These are phyloP conservation scores for Calonectria multiphialidica DNA, from an alignment of 2,329 filamentous ascomycete species.

Conservation along the genomic window DNA sequence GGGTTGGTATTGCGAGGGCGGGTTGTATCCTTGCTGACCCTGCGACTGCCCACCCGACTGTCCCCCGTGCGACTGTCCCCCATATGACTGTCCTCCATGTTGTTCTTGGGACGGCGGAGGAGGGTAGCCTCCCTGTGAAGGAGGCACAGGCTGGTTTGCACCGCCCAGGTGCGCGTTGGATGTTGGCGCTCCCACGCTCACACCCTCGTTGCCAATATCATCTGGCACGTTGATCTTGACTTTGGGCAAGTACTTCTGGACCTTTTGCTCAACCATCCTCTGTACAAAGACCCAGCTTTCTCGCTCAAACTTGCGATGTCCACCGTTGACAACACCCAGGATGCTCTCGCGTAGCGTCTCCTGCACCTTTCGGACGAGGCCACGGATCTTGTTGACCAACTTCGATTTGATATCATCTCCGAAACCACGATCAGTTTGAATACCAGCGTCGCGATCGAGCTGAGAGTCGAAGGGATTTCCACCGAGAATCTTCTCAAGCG, in stretches of 20 bases:
- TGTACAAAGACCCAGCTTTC: slow-evolving; percentile 61
- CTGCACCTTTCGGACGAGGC: slow-evolving; percentile 58
- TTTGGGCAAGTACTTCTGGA: slow-evolving; percentile 59
- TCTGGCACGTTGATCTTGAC: slow-evolving; percentile 60
- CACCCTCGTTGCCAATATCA: slow-evolving; percentile 61
- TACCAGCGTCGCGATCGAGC: slow-evolving; percentile 51
- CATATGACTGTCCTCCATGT: background rate
- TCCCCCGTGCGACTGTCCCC: background rate
- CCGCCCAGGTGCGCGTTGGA: slow-evolving; percentile 47
- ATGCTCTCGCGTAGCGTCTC: slow-evolving; percentile 59
- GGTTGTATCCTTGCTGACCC: slow-evolving; percentile 42
- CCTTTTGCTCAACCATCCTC: slow-evolving; percentile 58
- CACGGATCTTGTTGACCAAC: slow-evolving; percentile 58
- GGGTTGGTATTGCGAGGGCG: slow-evolving; percentile 36
- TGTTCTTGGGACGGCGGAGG: slow-evolving; percentile 26
- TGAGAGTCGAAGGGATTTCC: slow-evolving; percentile 60
- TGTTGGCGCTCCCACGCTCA: slow-evolving; percentile 55
- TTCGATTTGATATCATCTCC: slow-evolving; percentile 58
- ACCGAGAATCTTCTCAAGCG: slow-evolving; percentile 59
- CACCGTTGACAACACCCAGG: slow-evolving; percentile 58
- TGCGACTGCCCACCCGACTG: slow-evolving; percentile 30
- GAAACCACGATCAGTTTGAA: slow-evolving; percentile 52
- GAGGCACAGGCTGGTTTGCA: slow-evolving; percentile 41
- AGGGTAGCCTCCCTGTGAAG: slow-evolving; percentile 34
- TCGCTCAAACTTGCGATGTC: slow-evolving; percentile 60